Evolutionary conservation across 2,329 filamentous ascomycete genomes (phyloP).

Genomic region (Lachnellula arida): DNA sequence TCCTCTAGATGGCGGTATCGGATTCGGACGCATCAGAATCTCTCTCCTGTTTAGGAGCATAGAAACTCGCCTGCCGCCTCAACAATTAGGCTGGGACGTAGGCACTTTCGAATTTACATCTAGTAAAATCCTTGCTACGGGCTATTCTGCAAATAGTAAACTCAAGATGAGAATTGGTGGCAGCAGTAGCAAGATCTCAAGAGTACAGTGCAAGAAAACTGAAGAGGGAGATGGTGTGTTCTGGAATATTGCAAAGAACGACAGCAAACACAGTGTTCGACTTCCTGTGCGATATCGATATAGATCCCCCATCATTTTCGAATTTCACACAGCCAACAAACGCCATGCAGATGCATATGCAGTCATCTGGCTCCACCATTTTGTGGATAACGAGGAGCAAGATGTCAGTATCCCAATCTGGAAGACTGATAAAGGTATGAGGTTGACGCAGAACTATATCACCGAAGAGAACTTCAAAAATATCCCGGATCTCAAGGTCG

Average conservation of each 20-base stretch:
- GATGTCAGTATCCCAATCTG: conserved; percentile 88
- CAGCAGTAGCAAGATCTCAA: conserved; percentile 65
- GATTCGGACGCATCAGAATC: conserved; percentile 84
- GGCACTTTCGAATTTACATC: conserved; percentile 88
- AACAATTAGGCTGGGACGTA: conserved; percentile 89
- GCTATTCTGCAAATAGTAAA: conserved; percentile 59
- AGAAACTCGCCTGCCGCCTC: conserved; percentile 77
- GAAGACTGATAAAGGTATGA: conserved; percentile 68
- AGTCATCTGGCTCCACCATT: conserved; percentile 78
- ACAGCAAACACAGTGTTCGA: conserved; percentile 51
- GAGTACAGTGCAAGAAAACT: conserved; percentile 55
- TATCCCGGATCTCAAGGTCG: conserved; percentile 69
- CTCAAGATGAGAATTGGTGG: conserved; percentile 84
- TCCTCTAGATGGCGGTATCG: conserved; percentile 89
- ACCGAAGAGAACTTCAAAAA: conserved; percentile 68
- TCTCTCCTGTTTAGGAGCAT: conserved; percentile 87
- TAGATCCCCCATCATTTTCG: conserved; percentile 82
- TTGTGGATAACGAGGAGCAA: conserved; percentile 73
- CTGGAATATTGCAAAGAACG: conserved; percentile 51
- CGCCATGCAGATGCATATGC: conserved; percentile 71
- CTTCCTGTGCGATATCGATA: conserved; percentile 89
- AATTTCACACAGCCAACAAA: conserved; percentile 69
- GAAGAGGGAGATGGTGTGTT: conserved; percentile 55
- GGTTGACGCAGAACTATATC: conserved; percentile 88
- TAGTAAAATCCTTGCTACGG: conserved; percentile 60